A percentile compares a stretch with the other conserved stretches of the same genome.
phyloP scores from a whole-genome alignment of 257 asterid genomes.

The Leptodermis oblonga region DNA sequence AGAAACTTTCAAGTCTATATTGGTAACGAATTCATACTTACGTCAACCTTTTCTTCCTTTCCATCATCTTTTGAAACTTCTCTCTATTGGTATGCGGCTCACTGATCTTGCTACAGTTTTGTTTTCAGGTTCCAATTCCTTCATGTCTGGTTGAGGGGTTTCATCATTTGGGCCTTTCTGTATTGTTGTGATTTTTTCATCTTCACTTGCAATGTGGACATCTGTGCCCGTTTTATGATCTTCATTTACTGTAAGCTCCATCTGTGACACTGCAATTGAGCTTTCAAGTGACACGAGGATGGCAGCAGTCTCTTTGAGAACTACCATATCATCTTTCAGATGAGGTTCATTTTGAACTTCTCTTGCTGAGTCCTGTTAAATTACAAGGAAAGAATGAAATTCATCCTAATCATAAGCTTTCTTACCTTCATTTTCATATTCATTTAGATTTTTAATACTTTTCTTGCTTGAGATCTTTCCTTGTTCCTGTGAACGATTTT shows the following conservation, averaged over 20 bases:
- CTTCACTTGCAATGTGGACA: background rate
- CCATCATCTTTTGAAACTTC: slow-evolving; percentile 8
- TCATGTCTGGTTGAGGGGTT: background rate
- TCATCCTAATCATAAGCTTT: too few species aligned
- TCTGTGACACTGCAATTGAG: background rate
- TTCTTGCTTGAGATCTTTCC: slow-evolving; percentile 17
- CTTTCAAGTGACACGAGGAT: too few species aligned
- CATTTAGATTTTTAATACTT: slow-evolving; percentile 14
- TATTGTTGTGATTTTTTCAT: background rate
- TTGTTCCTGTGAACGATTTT: slow-evolving; percentile 25
- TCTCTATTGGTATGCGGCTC: slow-evolving; percentile 10
- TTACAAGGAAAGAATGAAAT: too few species aligned
- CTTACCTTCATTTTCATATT: too few species aligned
- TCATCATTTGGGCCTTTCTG: slow-evolving; percentile 22
- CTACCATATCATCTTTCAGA: too few species aligned
- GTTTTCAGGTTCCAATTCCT: slow-evolving; percentile 13
- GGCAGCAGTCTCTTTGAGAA: too few species aligned
- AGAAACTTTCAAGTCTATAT: slow-evolving; percentile 2
- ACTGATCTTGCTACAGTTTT: slow-evolving; percentile 10
- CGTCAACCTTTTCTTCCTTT: slow-evolving; percentile 24
- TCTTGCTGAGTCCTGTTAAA: background rate
- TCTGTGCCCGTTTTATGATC: background rate
- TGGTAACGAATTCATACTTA: slow-evolving; percentile 17
- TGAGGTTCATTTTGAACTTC: background rate
- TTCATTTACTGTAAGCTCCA: too few species aligned